Evolutionary conservation across 2,329 filamentous ascomycete genomes (phyloP), one percentile per base, ranked within the genome.

Genomic region (Venturia aucupariae): DNA sequence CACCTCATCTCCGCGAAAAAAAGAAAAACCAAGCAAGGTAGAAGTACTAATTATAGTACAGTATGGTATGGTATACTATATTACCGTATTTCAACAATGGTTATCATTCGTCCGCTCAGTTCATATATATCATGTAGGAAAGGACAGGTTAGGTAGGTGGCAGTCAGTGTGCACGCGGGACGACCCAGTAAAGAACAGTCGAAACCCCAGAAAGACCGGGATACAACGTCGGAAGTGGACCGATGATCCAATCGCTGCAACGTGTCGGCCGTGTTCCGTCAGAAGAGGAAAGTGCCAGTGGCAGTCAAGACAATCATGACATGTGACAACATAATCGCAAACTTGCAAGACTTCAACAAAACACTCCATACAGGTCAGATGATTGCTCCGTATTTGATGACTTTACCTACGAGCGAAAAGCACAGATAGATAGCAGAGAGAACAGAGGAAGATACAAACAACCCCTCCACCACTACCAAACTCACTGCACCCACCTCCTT

Each of bases 1-100:
- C 51, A 57, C 30, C 27, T 57, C 51, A 57, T 57, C 30, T 57
- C 51, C 51, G 51, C n/a, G n/a, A n/a, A n/a, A n/a, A n/a, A n/a
- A n/a, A n/a, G n/a, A n/a, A n/a, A n/a, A n/a, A n/a, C n/a, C n/a
- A n/a, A n/a, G n/a, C n/a, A n/a, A n/a, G n/a, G n/a, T n/a, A n/a
- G n/a, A n/a, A n/a, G n/a, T n/a, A n/a, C n/a, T n/a, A n/a, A n/a
- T n/a, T n/a, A n/a, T n/a, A n/a, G n/a, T n/a, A n/a, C n/a, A n/a
- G n/a, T n/a, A n/a, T n/a, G n/a, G n/a, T n/a, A n/a, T n/a, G n/a
- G n/a, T n/a, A n/a, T n/a, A n/a, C n/a, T n/a, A n/a, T n/a, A n/a
- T n/a, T n/a, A n/a, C n/a, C n/a, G n/a, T n/a, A n/a, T n/a, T n/a
- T n/a, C n/a, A n/a, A n/a, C n/a, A n/a, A n/a, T n/a, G n/a, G n/a